phyloP scores from a whole-genome alignment of 495 filamentous ascomycete species.

The Schizothecium vesticola region DNA sequence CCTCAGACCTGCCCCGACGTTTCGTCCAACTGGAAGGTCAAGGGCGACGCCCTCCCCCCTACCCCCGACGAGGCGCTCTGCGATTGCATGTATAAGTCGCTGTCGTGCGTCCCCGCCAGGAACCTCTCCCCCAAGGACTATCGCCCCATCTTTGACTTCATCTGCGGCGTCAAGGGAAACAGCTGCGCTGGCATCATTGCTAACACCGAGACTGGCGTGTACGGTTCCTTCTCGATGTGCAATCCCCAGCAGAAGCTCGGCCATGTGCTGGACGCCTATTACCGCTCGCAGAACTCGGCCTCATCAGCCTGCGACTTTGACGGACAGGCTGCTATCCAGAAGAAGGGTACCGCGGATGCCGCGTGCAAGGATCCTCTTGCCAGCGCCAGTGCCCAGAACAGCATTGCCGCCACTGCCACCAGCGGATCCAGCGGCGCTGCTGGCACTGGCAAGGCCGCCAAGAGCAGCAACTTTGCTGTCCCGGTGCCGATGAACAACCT shows the following conservation, averaged over 20 bases:
- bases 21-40: constrained; percentile 61
- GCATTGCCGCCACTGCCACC: constrained; percentile 40
- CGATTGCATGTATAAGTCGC: constrained; percentile 68
- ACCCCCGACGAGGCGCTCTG: constrained; percentile 70
- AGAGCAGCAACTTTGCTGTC: constrained; percentile 18
- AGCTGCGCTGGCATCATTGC: constrained; percentile 64
- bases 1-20: constrained; percentile 67
- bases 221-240: constrained; percentile 92
- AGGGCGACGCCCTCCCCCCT: constrained; percentile 63
- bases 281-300: constrained; percentile 53
- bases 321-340: constrained; percentile 27
- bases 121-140: constrained; percentile 47
- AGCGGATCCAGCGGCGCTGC: constrained; percentile 24
- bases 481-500: constrained; percentile 44
- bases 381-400: constrained; percentile 41
- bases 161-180: constrained; percentile 56
- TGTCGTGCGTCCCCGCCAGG: constrained; percentile 61
- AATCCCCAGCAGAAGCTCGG: constrained; percentile 67
- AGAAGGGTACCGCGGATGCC: constrained; percentile 8
- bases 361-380: constrained; percentile 33
- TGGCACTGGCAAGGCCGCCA: not conserved
- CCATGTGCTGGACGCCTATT: constrained; percentile 79
- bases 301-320: constrained; percentile 69
- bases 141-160: constrained; percentile 60
- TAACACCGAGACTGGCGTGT: constrained; percentile 67